Percentiles rank a stretch among this genome's conserved stretches.
Conservation (phyloP, 176 grass and related monocot species). For the Secale cereale region DNA sequence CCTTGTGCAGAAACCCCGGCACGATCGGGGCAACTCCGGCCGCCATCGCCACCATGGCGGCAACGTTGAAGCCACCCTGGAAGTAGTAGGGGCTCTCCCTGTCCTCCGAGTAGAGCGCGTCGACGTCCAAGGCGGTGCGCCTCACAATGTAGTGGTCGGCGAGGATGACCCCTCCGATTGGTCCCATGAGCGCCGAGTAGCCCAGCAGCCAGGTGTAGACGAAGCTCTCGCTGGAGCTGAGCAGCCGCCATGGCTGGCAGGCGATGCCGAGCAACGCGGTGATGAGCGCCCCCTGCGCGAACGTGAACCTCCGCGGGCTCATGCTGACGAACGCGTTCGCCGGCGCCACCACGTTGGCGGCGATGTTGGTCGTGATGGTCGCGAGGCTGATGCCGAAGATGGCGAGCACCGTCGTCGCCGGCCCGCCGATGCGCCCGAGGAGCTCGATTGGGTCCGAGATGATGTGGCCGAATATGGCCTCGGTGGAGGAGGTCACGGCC, state of each 20-base stretch:
- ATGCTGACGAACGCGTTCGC: conserved; percentile 84
- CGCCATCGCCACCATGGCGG: conserved; percentile 55
- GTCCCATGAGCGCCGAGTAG: conserved; percentile 86
- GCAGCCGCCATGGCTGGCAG: conserved; percentile 86
- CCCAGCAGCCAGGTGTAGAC: conserved; percentile 91
- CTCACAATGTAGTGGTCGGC: conserved; percentile 84
- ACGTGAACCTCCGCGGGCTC: conserved; percentile 72
- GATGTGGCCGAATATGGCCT: conserved; percentile 81
- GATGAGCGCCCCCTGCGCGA: conserved; percentile 68
- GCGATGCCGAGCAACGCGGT: conserved; percentile 81
- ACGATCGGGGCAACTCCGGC: conserved; percentile 65
- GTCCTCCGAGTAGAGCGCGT: conserved; percentile 61
- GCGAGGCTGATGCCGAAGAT: conserved; percentile 96
- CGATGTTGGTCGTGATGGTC: conserved; percentile 88
- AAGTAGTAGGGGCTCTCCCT: conserved; percentile 62
- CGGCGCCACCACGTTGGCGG: conserved; percentile 88
- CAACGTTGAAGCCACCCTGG: conserved; percentile 61
- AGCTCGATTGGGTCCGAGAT: conserved; percentile 90
- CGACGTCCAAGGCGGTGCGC: conserved; percentile 56
- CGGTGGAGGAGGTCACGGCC: conserved; percentile 78
- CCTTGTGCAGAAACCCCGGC: conserved; percentile 67
- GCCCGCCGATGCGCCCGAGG: conserved; percentile 69
- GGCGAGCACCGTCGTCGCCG: conserved; percentile 57
- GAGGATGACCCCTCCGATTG: conserved; percentile 74
- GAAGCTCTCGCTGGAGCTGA: conserved; percentile 94